phyloP scores from a whole-genome alignment of 2,329 filamentous ascomycete species.

The Claviceps spartinae region DNA sequence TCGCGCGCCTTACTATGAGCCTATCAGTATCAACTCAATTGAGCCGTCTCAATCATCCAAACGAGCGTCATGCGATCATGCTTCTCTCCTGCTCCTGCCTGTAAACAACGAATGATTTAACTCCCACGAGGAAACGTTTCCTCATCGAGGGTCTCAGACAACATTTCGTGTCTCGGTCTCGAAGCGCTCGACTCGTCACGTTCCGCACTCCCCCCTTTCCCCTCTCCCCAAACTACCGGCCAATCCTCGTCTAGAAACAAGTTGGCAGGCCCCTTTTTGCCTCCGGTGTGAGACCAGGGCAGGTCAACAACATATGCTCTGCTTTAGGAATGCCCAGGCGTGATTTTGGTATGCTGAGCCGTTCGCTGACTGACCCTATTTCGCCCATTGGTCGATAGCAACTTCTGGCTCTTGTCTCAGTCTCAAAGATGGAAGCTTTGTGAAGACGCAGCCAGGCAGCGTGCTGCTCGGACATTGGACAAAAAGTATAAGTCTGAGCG shows the following conservation, averaged over 20 bases:
- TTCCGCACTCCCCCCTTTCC: background rate
- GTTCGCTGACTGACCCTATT: background rate
- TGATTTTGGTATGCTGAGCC: background rate
- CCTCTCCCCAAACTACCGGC: background rate
- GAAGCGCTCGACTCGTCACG: slow-evolving; percentile 1
- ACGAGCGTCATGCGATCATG: background rate
- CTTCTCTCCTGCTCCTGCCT: background rate
- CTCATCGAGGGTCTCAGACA: background rate
- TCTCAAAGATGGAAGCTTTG: background rate
- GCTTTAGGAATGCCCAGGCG: background rate
- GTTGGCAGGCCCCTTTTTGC: background rate
- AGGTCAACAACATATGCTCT: background rate
- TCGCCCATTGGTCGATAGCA: background rate
- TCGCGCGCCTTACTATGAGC: background rate
- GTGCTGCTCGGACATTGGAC: background rate
- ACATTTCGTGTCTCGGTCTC: background rate
- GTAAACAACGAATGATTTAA: background rate
- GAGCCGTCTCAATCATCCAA: background rate
- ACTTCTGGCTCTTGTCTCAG: background rate
- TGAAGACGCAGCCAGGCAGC: background rate
- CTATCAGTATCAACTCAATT: background rate
- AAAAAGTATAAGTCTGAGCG: background rate
- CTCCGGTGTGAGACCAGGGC: background rate
- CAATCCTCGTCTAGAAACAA: background rate
- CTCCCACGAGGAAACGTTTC: slow-evolving; percentile 1